Evolutionary conservation across 2,329 filamentous ascomycete genomes (phyloP).

Genomic region (Chalara sp.): DNA sequence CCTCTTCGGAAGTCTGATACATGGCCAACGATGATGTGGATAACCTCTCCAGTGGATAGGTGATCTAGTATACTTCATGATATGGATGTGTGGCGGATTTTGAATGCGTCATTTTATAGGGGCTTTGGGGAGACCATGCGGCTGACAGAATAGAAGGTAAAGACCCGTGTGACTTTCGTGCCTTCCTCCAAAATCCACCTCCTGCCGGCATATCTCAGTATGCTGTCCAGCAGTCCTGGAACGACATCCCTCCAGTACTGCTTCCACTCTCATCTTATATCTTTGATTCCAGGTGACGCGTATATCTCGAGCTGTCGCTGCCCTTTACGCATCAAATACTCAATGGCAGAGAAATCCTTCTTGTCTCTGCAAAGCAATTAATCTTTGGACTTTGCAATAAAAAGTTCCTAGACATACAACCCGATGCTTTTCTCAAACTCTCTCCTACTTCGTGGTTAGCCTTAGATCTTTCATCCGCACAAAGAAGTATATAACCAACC

Average conservation of each 20-base stretch:
- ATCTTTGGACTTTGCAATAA: too few relatives aligned
- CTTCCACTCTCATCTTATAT: conserved; percentile 37
- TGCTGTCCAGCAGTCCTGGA: background rate
- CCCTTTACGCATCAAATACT: conserved; percentile 62
- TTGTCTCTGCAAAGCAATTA: conserved; percentile 35
- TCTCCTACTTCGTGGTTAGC: background rate
- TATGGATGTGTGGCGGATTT: too few relatives aligned
- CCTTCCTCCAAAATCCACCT: too few relatives aligned
- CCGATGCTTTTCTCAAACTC: background rate
- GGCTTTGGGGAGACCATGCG: too few relatives aligned
- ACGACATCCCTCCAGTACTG: too few relatives aligned
- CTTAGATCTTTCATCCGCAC: background rate
- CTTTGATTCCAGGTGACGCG: conserved; percentile 55
- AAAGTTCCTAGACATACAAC: background rate
- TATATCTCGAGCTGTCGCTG: conserved; percentile 62
- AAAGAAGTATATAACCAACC: conserved; percentile 36
- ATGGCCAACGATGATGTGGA: conserved; percentile 21
- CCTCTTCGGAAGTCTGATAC: background rate
- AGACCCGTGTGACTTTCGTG: too few relatives aligned
- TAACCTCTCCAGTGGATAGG: conserved; percentile 22
- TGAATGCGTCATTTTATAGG: too few relatives aligned
- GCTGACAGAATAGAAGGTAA: too few relatives aligned
- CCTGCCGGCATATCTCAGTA: background rate
- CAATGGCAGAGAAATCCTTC: conserved; percentile 64
- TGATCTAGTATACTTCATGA: too few relatives aligned